These are phyloP conservation scores for Aspergillus luchuensis DNA, from an alignment of 2,329 filamentous ascomycete genomes.

Conservation along the genomic window DNA sequence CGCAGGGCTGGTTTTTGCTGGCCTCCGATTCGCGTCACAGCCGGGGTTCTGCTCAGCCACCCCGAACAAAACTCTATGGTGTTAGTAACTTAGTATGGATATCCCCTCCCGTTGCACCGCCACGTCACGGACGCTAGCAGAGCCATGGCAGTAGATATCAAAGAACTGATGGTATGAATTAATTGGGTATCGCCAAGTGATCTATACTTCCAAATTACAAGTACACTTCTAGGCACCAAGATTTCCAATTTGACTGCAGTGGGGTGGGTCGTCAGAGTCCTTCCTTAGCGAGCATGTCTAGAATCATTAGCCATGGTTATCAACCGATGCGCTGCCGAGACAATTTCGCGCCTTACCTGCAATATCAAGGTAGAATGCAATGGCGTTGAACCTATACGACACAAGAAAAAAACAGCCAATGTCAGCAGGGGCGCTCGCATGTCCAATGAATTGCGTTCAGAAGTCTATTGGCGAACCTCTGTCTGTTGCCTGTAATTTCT, in stretches of 20 bases:
- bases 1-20: slow-evolving; percentile 10
- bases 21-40: neutral
- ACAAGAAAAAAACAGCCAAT: slow-evolving; percentile 13
- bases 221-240: slow-evolving; percentile 20
- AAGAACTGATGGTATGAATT: neutral
- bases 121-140: neutral
- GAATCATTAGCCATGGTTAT: slow-evolving; percentile 9
- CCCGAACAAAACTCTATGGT: neutral
- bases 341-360: slow-evolving; percentile 51
- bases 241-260: slow-evolving; percentile 15
- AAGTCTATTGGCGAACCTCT: slow-evolving; percentile 43
- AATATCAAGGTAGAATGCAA: slow-evolving; percentile 66
- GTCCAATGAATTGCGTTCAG: neutral
- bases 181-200: slow-evolving; percentile 12
- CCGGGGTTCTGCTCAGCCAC: slow-evolving; percentile 5
- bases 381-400: slow-evolving; percentile 62
- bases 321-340: slow-evolving; percentile 8
- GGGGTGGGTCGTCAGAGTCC: slow-evolving; percentile 43
- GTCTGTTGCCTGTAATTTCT: slow-evolving; percentile 57
- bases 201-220: slow-evolving; percentile 10
- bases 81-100: too few species aligned
- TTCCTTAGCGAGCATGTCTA: slow-evolving; percentile 70
- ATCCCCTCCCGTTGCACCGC: slow-evolving; percentile 1
- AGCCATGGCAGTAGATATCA: neutral
- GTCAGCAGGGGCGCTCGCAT: neutral